phyloP scores from a whole-genome alignment of 768 basidiomycete species.

The Kwoniella heveanensis region DNA sequence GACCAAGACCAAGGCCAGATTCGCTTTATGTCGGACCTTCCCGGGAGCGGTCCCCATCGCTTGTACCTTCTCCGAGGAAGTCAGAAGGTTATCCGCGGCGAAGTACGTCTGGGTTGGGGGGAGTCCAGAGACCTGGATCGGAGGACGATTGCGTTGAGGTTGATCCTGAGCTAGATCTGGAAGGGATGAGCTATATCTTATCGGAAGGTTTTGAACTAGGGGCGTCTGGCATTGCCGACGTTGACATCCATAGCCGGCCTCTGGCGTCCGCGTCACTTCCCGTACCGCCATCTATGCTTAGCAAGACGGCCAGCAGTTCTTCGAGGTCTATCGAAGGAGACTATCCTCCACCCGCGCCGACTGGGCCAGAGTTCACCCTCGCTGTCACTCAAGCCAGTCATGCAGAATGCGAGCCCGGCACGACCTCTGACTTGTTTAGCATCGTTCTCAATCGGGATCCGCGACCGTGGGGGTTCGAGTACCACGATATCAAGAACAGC shows the following conservation, averaged over 20 bases:
- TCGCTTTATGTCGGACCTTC: neutral
- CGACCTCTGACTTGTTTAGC: constrained; percentile 84
- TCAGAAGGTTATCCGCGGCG: neutral
- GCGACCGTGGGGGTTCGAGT: constrained; percentile 87
- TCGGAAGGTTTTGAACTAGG: constrained; percentile 5
- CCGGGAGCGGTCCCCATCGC: neutral
- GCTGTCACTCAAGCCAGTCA: constrained; percentile 92
- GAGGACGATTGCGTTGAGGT: neutral
- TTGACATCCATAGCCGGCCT: neutral
- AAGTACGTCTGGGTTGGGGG: too few relatives aligned
- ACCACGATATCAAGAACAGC: constrained; percentile 71
- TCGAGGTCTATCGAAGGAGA: neutral
- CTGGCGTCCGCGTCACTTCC: neutral
- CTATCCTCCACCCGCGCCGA: constrained; percentile 1
- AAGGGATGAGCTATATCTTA: neutral
- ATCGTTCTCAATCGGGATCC: constrained; percentile 77
- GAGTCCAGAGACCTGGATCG: neutral
- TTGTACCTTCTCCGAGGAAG: neutral
- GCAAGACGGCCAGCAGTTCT: too few relatives aligned
- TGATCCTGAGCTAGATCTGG: neutral
- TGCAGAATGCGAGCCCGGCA: constrained; percentile 87
- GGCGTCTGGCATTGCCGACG: neutral
- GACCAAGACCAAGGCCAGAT: neutral
- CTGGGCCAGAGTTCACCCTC: constrained; percentile 64
- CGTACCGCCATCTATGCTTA: neutral